These are phyloP conservation scores for Apiospora aurea DNA, from an alignment of 2,329 filamentous ascomycete species.

Conservation along the genomic window DNA sequence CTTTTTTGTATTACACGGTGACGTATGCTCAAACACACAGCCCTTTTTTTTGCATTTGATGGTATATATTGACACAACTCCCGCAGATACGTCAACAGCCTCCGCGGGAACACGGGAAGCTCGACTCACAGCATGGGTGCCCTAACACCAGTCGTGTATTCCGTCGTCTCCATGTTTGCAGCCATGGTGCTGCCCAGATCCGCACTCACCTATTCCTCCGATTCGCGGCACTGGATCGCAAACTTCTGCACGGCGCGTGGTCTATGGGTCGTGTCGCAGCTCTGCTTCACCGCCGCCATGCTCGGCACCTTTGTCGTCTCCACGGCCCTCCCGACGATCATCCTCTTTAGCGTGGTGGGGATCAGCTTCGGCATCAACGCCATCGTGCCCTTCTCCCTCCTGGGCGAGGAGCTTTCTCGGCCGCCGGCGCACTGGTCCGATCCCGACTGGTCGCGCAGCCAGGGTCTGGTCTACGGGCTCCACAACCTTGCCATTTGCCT, in stretches of 20 bases:
- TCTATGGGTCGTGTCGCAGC: slow-evolving; percentile 10
- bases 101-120: background rate
- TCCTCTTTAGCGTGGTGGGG: slow-evolving; percentile 16
- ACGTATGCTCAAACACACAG: background rate
- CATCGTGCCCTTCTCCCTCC: background rate
- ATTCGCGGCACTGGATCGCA: background rate
- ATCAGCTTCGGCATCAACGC: slow-evolving; percentile 13
- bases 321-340: background rate
- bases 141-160: background rate
- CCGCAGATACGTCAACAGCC: background rate
- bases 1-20: slow-evolving; percentile 18
- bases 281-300: slow-evolving; percentile 6
- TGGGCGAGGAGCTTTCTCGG: slow-evolving; percentile 10
- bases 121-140: background rate
- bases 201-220: background rate
- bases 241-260: background rate
- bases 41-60: background rate
- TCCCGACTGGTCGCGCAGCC: background rate
- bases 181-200: background rate
- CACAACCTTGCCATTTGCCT: slow-evolving; percentile 20
- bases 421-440: background rate
- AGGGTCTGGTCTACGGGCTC: slow-evolving; percentile 8
- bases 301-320: slow-evolving; percentile 14
- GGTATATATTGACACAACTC: background rate
- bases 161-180: background rate